A percentile compares a stretch with the other conserved stretches of the same genome.
Evolutionary conservation across 2,329 filamentous ascomycete genomes (phyloP).

Genomic region (Peltaster fructicola): DNA sequence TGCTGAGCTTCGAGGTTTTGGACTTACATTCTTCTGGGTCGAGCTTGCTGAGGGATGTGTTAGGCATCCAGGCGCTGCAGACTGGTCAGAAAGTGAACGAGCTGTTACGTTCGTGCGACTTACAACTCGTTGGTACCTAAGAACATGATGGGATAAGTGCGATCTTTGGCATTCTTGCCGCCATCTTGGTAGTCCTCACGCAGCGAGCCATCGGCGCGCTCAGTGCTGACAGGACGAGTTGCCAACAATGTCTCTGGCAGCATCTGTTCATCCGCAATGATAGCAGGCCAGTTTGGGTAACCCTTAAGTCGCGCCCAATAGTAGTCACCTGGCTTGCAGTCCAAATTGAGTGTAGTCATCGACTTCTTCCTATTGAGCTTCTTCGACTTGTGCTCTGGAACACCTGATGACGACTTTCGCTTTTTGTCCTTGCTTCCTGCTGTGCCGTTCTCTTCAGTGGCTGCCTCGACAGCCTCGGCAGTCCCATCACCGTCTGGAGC

Average conservation of each 20-base stretch:
- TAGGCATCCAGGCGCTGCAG: constrained; percentile 72
- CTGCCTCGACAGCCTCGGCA: constrained; percentile 8
- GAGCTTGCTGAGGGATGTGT: constrained; percentile 64
- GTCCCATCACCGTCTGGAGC: constrained; percentile 11
- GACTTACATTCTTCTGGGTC: constrained; percentile 51
- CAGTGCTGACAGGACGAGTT: constrained; percentile 68
- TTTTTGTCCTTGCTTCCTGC: constrained; percentile 17
- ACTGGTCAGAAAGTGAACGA: not conserved
- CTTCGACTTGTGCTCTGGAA: constrained; percentile 52
- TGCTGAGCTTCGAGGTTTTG: constrained; percentile 60
- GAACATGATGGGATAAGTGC: constrained; percentile 91
- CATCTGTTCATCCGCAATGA: constrained; percentile 90
- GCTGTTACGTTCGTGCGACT: constrained; percentile 35
- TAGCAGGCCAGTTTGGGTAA: constrained; percentile 83
- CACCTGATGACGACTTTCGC: constrained; percentile 45
- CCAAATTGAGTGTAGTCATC: constrained; percentile 45
- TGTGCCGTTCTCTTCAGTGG: constrained; percentile 7
- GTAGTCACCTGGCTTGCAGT: constrained; percentile 79
- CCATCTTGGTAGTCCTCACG: constrained; percentile 74
- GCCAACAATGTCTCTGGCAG: constrained; percentile 62
- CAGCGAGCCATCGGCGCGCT: constrained; percentile 67
- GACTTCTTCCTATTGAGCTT: constrained; percentile 78
- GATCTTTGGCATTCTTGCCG: constrained; percentile 67
- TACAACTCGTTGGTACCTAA: constrained; percentile 92
- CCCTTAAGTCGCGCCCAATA: constrained; percentile 90